Evolutionary conservation across 768 basidiomycete species (phyloP), one percentile per base, ranked within the genome.

Genomic region (Termitomyces eurrhizus): DNA sequence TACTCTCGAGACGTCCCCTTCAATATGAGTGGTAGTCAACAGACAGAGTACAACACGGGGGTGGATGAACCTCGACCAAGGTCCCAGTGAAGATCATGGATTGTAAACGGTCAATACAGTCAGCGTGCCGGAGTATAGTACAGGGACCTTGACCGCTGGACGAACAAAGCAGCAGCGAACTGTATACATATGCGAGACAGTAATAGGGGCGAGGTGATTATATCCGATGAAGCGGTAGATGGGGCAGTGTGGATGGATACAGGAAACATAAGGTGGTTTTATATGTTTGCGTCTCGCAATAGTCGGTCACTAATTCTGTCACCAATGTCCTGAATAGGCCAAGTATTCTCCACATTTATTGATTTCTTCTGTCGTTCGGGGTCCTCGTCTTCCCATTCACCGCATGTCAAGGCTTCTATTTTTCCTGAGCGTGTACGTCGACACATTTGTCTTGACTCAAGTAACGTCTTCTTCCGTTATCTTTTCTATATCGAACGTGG

Each of bases 41-140:
- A 42, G 53, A n/a, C 53, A 54, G 53, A 54, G 53, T 54, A 54
- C 53, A 54, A 54, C 53, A 54, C 53, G 39, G 26, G 53, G 53
- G 53, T 54, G 53, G 53, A 54, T 53, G 39, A 32, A 53, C 39
- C 39, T 26, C 26, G 53, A 54, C 53, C 53, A 54, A 42, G 9
- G 39, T 54, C n/a, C 26, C 18, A 41, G 39, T 54, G 53, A 32
- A 54, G 39, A 32, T 54, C 53, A 54, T 29, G 3, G 53, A 54
- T 54, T 18, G 39, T 37, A 45, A 36, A 6, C 21, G 32, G 36
- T 32, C 29, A 29, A 55, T 39, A 54, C 26, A 32, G 26, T 29
- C 53, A 29, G 37, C 53, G 39, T 29, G 21, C 53, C 29, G 14
- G 32, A 26, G 7, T n/a, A 12, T 7, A 12, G 18, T 13, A 41